Base-by-base conservation (phyloP, 2,329 filamentous ascomycete species). In the Aspergillus versicolor region DNA sequence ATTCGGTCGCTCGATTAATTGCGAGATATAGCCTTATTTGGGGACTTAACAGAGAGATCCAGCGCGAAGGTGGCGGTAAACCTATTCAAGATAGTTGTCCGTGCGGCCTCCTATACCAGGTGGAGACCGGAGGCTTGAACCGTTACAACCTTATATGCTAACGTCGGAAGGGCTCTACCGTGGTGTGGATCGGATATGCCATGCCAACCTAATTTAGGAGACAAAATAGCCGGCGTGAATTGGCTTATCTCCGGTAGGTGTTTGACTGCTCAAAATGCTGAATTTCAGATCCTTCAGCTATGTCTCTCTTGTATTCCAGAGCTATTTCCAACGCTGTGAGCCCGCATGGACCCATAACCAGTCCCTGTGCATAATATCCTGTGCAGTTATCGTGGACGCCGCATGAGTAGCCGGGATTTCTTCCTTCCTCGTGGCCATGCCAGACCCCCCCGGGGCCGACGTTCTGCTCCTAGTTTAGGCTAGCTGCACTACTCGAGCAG, bases 401-500 rank as follows among this genome's bases (percentile, higher is more conserved):
- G 49, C 54, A 52, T 53, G 55, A 57, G 38, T 37, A 43, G 38
- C 37, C 38, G 17, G 40, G 19, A 34, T 22, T 38, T 6, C 21
- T 24, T 30, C 15, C 21, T 22, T 40, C 38, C 50, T 54, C 45
- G 50, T 45, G 50, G 55, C 55, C 34, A 38, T 54, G 22, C 27
- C 32, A 30, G 7, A 32, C 19, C n/a, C 44, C 37, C 37, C 21
- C 21, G 21, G 21, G 21, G 21, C 40, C 27, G 30, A 13, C 13
- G 34, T 17, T 45, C 30, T 46, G 40, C 40, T 50, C 38, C 45
- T 9, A 32, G 30, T 50, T 53, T 19, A 27, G 34, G 15, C 21
- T 57, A 48, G 40, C 13, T 41, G 55, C 50, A 50, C 50, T 27
- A 57, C 55, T 50, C 40, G 9, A 50, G n/a, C 17, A 43, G 34